A percentile compares a stretch with the other conserved stretches of the same genome.
Evolutionary conservation across 2,329 filamentous ascomycete genomes (phyloP).

Genomic region (Epichloe sylvatica): DNA sequence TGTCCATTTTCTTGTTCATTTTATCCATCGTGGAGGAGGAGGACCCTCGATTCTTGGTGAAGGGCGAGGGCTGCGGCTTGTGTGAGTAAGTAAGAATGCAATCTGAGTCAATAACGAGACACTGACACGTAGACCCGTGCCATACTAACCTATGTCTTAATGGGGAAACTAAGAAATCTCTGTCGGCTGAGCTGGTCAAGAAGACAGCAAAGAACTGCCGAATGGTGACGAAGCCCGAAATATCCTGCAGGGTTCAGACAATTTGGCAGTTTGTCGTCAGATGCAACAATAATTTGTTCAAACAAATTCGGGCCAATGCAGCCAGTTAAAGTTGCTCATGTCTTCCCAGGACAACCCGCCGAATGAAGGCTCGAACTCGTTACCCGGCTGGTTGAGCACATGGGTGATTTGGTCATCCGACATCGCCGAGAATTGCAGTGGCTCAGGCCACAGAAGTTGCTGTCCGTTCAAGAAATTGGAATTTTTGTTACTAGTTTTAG

Average conservation of each 20-base stretch:
- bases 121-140: slow-evolving; percentile 22
- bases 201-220: not conserved
- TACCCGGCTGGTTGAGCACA: slow-evolving; percentile 48
- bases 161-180: slow-evolving; percentile 28
- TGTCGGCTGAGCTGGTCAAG: slow-evolving; percentile 6
- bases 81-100: slow-evolving; percentile 15
- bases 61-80: slow-evolving; percentile 31
- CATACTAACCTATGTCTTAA: slow-evolving; percentile 32
- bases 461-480: slow-evolving; percentile 17
- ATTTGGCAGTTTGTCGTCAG: not conserved
- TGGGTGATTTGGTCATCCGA: slow-evolving; percentile 55
- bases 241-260: not conserved
- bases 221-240: not conserved
- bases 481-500: slow-evolving; percentile 7
- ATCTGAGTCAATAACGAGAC: not conserved
- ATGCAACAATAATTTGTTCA: not conserved
- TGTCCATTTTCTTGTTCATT: no score
- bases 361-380: slow-evolving; percentile 41
- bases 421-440: slow-evolving; percentile 53
- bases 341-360: slow-evolving; percentile 46
- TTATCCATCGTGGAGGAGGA: slow-evolving; percentile 15
- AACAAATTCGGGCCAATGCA: slow-evolving; percentile 34
- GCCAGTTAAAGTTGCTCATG: slow-evolving; percentile 42
- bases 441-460: slow-evolving; percentile 29
- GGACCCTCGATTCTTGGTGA: slow-evolving; percentile 29